A percentile compares a stretch with the other conserved stretches of the same genome.
These are phyloP conservation scores for Trichophyton rubrum DNA, from an alignment of 2,329 filamentous ascomycete species.

Conservation along the genomic window DNA sequence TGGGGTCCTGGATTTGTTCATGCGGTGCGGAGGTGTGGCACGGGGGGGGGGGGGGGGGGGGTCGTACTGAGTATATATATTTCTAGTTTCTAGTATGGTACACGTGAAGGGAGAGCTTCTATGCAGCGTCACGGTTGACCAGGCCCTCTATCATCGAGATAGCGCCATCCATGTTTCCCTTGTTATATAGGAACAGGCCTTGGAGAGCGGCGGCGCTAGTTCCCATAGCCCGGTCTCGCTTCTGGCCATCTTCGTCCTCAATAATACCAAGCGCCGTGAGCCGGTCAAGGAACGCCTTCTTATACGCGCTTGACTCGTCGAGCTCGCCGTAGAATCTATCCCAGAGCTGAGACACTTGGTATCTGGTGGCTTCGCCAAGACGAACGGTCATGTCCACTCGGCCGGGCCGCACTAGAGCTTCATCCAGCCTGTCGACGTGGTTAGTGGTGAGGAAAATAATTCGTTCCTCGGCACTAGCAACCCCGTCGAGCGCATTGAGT, in stretches of 20 bases:
- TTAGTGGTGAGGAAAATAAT: slow-evolving; percentile 93
- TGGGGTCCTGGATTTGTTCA: not conserved
- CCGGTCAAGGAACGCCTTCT: slow-evolving; percentile 56
- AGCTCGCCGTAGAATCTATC: slow-evolving; percentile 85
- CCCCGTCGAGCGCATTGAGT: slow-evolving; percentile 72
- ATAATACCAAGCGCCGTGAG: slow-evolving; percentile 61
- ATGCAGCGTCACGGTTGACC: slow-evolving; percentile 9
- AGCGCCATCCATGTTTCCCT: slow-evolving; percentile 76
- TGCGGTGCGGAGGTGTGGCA: not conserved
- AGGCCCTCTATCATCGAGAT: slow-evolving; percentile 58
- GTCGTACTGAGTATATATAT: slow-evolving; percentile 1
- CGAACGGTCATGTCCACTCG: slow-evolving; percentile 87
- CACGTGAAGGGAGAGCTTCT: not conserved
- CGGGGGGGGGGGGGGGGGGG: not conserved
- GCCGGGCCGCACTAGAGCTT: slow-evolving; percentile 78
- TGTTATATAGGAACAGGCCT: slow-evolving; percentile 90
- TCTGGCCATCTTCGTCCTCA: slow-evolving; percentile 41
- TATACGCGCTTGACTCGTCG: slow-evolving; percentile 51
- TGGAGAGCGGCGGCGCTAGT: slow-evolving; percentile 88
- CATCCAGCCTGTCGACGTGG: slow-evolving; percentile 77
- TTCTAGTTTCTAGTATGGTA: slow-evolving; percentile 2
- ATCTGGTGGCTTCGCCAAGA: slow-evolving; percentile 73
- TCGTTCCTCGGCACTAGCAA: slow-evolving; percentile 89
- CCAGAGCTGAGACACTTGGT: slow-evolving; percentile 81
- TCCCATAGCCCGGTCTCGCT: slow-evolving; percentile 35